These are phyloP conservation scores for Solanum hybrid DNA, from an alignment of 305 asterid genomes.

Conservation along the genomic window DNA sequence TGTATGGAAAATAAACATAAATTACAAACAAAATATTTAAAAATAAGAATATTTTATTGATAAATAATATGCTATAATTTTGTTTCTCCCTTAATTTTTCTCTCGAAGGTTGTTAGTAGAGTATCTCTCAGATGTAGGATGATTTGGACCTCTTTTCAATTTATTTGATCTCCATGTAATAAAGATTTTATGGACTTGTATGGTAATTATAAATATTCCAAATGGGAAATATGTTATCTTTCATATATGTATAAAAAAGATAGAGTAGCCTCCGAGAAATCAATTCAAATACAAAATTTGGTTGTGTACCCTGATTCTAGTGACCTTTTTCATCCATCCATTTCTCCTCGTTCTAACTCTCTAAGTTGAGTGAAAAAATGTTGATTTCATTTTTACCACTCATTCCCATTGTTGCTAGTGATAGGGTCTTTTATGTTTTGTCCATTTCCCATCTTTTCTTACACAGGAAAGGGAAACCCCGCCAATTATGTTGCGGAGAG, in stretches of 20 bases:
- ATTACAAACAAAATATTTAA: no score
- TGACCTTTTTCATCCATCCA: background rate
- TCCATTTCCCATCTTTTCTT: background rate
- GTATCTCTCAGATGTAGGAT: no score
- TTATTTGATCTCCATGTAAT: background rate
- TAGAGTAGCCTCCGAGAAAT: no score
- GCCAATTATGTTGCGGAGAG: background rate
- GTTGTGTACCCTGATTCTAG: background rate
- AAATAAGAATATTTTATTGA: no score
- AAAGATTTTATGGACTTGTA: background rate
- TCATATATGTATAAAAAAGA: no score
- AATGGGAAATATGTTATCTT: no score
- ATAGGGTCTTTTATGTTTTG: background rate
- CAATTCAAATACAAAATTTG: no score
- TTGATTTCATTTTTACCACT: background rate
- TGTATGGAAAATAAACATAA: background rate
- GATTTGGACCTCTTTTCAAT: background rate
- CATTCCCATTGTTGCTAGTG: background rate
- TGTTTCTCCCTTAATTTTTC: background rate
- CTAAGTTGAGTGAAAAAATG: background rate
- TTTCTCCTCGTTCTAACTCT: background rate
- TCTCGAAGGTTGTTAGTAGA: background rate
- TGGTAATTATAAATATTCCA: no score
- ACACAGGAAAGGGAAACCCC: background rate
- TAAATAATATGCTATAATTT: no score